Base-by-base conservation (phyloP, 345 rosid genomes). In the Cardamine resedifolia region DNA sequence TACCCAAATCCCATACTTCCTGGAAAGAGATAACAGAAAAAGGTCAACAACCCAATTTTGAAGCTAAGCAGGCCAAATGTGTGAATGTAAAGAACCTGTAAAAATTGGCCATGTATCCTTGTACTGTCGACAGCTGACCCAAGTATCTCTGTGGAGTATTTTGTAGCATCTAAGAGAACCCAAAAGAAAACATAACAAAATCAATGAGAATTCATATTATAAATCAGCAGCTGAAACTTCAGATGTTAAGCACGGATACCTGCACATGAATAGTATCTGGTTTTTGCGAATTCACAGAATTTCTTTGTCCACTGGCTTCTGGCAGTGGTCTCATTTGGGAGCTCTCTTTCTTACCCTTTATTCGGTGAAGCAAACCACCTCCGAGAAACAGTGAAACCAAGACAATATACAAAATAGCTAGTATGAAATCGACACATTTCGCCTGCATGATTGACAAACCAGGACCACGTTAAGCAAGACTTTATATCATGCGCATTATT, bases 1-100 rank as follows among this genome's bases (percentile, higher is more conserved):
- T 76, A 91, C 96, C 96, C 90, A 91, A 14, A 85, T 79, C 66
- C 99, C 99, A 72, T 95, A 95, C 64, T 83, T 82, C 83, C 99
- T 95, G 90, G 64, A 78, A 61, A 78, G 26, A 78, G 65, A 73
- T 7, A 68, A 58, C 48, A 41, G 15, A 3, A 58, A 16, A 47
- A 63, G 39, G 41, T 77, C 31, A 70, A 58, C n/a, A 65, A 47
- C 11, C 26, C 3, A 11, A 21, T 6, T 49, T 2, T 49, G 31
- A 48, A 58, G 50, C 72, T 41, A 70, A 64, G 31, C 21, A 58
- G 60, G 64, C 18, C 7, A 48, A 75, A 20, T 58, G 68, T 36
- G 53, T 23, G 58, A 75, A 45, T 44, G 23, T 56, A 21, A 82
- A 10, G 55, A 39, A 95, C 99, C 99, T 81, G 87, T 85, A 95